Conservation (phyloP, 345 rosid species). For the Sisymbrium irio region DNA sequence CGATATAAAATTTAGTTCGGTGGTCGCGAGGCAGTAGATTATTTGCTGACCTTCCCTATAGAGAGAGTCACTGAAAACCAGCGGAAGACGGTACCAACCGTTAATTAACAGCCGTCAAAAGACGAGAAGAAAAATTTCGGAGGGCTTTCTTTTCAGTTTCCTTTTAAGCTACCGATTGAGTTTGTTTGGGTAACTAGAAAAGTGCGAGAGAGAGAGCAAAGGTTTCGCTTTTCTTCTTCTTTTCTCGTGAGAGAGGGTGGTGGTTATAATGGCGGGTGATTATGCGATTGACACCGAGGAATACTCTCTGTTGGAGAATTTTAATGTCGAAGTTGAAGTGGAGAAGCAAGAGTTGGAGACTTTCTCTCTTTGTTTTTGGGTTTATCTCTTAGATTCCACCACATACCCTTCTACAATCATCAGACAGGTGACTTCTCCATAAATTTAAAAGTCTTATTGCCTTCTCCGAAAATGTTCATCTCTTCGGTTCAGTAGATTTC, state of each 20-base stretch:
- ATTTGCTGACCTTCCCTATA: background rate
- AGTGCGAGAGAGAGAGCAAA: background rate
- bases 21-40: slow-evolving; percentile 25
- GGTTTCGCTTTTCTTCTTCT: background rate
- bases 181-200: slow-evolving; percentile 29
- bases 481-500: background rate
- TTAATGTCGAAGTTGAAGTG: slow-evolving; percentile 43
- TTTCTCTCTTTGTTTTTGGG: slow-evolving; percentile 64
- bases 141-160: slow-evolving; percentile 10
- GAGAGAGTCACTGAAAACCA: slow-evolving; percentile 11
- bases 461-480: background rate
- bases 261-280: slow-evolving; percentile 39
- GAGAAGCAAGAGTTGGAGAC: slow-evolving; percentile 37
- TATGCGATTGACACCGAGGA: slow-evolving; percentile 35
- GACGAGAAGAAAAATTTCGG: background rate
- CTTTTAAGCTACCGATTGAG: slow-evolving; percentile 15
- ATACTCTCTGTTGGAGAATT: slow-evolving; percentile 52
- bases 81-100: slow-evolving; percentile 51
- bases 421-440: slow-evolving; percentile 45
- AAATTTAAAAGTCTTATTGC: background rate
- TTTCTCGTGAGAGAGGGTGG: background rate
- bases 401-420: slow-evolving; percentile 51
- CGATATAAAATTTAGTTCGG: background rate
- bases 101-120: slow-evolving; percentile 54
- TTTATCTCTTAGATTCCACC: slow-evolving; percentile 55